A percentile compares a stretch with the other conserved stretches of the same genome.
phyloP scores from a whole-genome alignment of 768 basidiomycete genomes.

The Suillus americanus region DNA sequence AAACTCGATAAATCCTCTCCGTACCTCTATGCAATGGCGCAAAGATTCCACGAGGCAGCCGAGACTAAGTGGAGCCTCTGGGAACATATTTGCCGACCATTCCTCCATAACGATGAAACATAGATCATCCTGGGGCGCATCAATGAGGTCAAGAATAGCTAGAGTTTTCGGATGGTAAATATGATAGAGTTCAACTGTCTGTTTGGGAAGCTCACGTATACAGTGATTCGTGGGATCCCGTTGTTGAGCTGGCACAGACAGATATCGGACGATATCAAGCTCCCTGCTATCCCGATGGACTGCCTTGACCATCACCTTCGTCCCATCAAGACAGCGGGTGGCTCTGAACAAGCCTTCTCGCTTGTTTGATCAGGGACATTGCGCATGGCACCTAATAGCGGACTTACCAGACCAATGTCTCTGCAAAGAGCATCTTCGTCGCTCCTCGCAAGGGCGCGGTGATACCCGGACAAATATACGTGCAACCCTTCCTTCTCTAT shows the following conservation, averaged over 20 bases:
- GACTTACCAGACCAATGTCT: constrained; percentile 68
- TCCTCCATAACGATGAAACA: constrained; percentile 80
- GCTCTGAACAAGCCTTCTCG: constrained; percentile 76
- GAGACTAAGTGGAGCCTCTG: constrained; percentile 50
- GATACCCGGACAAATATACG: constrained; percentile 32
- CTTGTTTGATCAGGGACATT: constrained; percentile 34
- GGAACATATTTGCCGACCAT: constrained; percentile 67
- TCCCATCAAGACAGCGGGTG: constrained; percentile 47
- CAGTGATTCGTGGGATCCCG: constrained; percentile 71
- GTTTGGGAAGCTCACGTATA: constrained; percentile 54
- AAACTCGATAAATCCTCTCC: not conserved
- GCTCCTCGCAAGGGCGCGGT: constrained; percentile 29
- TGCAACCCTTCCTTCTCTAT: constrained; percentile 16
- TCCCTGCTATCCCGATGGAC: constrained; percentile 65
- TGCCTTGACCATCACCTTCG: constrained; percentile 64
- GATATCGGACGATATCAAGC: constrained; percentile 52
- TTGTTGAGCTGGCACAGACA: constrained; percentile 53
- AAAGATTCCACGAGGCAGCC: constrained; percentile 54
- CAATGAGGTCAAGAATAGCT: constrained; percentile 70
- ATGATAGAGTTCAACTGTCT: not conserved
- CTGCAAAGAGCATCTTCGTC: constrained; percentile 66
- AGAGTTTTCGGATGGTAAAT: constrained; percentile 9
- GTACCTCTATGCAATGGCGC: constrained; percentile 70
- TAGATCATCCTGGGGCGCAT: constrained; percentile 48
- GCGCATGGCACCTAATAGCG: not conserved